Evolutionary conservation across 345 rosid species (phyloP), one percentile per base, ranked within the genome.

Genomic region (Ceriops zippeliana): DNA sequence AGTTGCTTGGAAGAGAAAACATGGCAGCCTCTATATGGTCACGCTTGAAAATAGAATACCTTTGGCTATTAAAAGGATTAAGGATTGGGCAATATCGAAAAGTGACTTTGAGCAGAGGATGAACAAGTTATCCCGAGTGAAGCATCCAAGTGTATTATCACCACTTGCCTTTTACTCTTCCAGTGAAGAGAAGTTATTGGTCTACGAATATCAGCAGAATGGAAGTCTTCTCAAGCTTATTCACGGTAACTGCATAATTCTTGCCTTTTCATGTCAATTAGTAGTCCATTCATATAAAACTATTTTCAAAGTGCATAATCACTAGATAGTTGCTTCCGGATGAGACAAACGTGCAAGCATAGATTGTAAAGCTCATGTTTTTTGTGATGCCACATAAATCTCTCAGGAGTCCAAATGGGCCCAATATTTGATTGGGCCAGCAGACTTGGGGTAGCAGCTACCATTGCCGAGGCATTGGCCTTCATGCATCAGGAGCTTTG

Each of bases 1-100:
- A 86, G 78, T 67, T 86, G 83, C 76, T 88, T 1, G 83, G 83
- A 26, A 80, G 81, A 75, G 90, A 62, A 81, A 79, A 53, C 79
- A 83, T 3, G 67, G 86, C 42, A 86, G 83, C 69, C 82, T 88
- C 6, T 88, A 84, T 56, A 84, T 75, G 75, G 87, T 88, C 56
- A 63, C 66, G 4, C 76, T 82, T 31, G 79, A 79, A 35, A 74
- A 77, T 5, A 83, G 89, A 37, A 68, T 52, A 70, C 52, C n/a
- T 2, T 67, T 85, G 35, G 86, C 79, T n/a, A 89, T 88, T 20
- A 84, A 86, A 72, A 82, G 93, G 79, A 79, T 88, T 59, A 88
- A 86, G 58, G 82, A 79, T 60, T 84, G 93, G 93, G 73, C 30
- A 22, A 80, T 83, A 27, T 75, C 85, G 22, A 27, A 65, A 8